Evolutionary conservation across 331 rosid genomes (phyloP).

Genomic region (Telfairia occidentalis): DNA sequence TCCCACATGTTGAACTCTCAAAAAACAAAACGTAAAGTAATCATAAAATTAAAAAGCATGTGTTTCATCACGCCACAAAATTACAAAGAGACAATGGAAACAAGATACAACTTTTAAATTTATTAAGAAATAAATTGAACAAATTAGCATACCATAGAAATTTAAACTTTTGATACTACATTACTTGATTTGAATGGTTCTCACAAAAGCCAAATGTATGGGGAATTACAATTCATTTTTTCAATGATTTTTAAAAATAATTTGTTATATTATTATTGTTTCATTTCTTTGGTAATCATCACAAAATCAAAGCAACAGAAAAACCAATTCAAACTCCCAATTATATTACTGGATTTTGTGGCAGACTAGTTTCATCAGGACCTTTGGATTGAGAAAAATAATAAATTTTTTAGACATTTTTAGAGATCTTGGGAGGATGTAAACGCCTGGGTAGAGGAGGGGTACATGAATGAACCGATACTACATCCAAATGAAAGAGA

Average conservation of each 20-base stretch:
- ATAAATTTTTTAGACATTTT: too few species aligned
- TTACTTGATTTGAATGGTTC: not conserved
- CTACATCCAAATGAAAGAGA: too few species aligned
- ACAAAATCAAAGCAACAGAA: not conserved
- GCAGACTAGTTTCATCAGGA: too few species aligned
- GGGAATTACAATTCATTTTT: not conserved
- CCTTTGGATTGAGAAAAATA: too few species aligned
- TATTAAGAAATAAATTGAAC: not conserved
- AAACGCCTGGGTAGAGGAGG: too few species aligned
- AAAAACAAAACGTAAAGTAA: not conserved
- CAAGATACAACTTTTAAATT: not conserved
- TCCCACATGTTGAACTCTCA: too few species aligned
- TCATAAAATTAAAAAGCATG: not conserved
- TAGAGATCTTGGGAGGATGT: too few species aligned
- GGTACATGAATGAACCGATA: too few species aligned
- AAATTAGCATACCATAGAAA: not conserved
- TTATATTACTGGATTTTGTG: too few species aligned
- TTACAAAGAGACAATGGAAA: not conserved
- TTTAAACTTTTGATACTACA: not conserved
- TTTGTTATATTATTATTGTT: too few species aligned
- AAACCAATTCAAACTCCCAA: not conserved
- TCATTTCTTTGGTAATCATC: too few species aligned
- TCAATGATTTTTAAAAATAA: not conserved
- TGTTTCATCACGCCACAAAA: not conserved
- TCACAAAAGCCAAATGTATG: not conserved